Evolutionary conservation across 1,139 yeast genomes (phyloP).

Genomic region (Debaryomycetaceae sp.): DNA sequence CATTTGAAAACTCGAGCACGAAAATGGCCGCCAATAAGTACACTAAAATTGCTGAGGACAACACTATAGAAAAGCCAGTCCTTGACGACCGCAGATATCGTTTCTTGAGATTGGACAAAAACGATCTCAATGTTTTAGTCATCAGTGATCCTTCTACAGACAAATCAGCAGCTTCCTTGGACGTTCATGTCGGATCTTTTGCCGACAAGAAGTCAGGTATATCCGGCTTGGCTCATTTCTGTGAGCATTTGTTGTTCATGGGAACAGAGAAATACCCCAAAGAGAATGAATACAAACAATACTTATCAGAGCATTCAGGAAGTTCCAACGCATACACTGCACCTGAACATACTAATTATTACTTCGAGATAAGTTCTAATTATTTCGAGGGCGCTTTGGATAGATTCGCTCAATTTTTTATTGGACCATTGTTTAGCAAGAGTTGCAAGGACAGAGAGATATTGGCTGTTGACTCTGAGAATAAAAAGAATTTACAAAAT

Average conservation of each 20-base stretch:
- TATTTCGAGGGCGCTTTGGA: conserved; percentile 85
- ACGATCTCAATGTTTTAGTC: conserved; percentile 68
- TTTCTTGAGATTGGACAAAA: conserved; percentile 54
- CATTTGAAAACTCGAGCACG: background rate
- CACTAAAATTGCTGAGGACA: conserved; percentile 17
- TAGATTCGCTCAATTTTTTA: conserved; percentile 89
- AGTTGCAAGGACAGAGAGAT: conserved; percentile 89
- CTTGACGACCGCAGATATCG: conserved; percentile 77
- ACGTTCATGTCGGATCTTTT: conserved; percentile 87
- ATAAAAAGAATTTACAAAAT: conserved; percentile 87
- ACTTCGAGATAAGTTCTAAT: conserved; percentile 76
- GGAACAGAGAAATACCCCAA: conserved; percentile 92
- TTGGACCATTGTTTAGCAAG: conserved; percentile 74
- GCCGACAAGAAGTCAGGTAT: conserved; percentile 66
- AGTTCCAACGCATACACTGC: conserved; percentile 84
- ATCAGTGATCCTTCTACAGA: conserved; percentile 86
- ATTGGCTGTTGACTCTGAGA: conserved; percentile 92
- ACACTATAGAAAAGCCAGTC: conserved; percentile 51
- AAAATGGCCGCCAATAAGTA: conserved; percentile 6
- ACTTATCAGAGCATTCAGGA: conserved; percentile 66
- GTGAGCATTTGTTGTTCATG: conserved; percentile 94
- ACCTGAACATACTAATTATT: conserved; percentile 85
- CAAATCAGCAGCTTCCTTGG: conserved; percentile 89
- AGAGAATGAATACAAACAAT: conserved; percentile 84
- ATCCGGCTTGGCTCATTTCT: conserved; percentile 93